A percentile compares a stretch with the other conserved stretches of the same genome.
These are phyloP conservation scores for Metarhizium humberi DNA, from an alignment of 2,329 filamentous ascomycete species.

Conservation along the genomic window DNA sequence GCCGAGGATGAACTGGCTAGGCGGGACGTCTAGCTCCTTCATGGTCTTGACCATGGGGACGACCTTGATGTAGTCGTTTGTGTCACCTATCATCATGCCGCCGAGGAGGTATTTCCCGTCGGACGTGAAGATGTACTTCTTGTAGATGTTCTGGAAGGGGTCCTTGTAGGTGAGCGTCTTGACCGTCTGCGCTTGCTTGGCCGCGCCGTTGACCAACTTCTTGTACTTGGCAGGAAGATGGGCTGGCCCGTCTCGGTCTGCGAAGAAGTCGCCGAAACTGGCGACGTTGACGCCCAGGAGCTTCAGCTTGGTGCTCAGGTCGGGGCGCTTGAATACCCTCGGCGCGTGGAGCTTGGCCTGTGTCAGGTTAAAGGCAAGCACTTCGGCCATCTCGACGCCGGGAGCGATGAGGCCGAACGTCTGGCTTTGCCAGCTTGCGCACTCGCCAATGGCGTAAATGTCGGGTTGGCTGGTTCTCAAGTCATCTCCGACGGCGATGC, in stretches of 20 bases:
- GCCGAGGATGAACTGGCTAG: conserved; percentile 76
- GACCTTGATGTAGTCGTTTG: conserved; percentile 80
- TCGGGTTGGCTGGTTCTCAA: conserved; percentile 61
- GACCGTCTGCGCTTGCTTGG: conserved; percentile 30
- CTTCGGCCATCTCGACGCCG: conserved; percentile 86
- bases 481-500: conserved; percentile 60
- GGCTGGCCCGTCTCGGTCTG: conserved; percentile 73
- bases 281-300: conserved; percentile 84
- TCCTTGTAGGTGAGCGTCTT: conserved; percentile 85
- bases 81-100: conserved; percentile 97
- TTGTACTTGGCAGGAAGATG: conserved; percentile 54
- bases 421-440: conserved; percentile 79
- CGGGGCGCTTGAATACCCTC: conserved; percentile 67
- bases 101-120: conserved; percentile 86
- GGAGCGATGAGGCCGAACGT: conserved; percentile 85
- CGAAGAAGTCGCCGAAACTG: conserved; percentile 90
- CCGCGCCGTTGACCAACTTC: conserved; percentile 11
- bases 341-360: conserved; percentile 64
- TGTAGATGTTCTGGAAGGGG: conserved; percentile 81
- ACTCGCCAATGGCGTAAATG: conserved; percentile 85
- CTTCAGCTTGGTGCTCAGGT: conserved; percentile 87
- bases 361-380: conserved; percentile 84
- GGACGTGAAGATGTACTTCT: conserved; percentile 84
- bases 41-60: conserved; percentile 80
- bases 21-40: conserved; percentile 68